phyloP scores from a whole-genome alignment of 169 alveolate species.

The Cryptosporidium sp. region DNA sequence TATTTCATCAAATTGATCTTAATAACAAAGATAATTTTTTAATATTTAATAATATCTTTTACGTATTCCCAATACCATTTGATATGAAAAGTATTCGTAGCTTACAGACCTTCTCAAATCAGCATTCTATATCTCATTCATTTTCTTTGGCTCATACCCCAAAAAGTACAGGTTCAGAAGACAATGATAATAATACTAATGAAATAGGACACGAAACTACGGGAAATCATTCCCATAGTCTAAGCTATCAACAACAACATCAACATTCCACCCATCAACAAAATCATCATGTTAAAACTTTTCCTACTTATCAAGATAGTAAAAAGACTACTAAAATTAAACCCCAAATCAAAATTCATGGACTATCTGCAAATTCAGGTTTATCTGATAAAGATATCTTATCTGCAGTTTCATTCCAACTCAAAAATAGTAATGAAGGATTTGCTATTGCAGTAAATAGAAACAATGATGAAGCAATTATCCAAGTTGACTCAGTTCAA shows the following conservation, averaged over 20 bases:
- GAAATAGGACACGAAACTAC: not conserved
- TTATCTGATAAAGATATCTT: slow-evolving; percentile 56
- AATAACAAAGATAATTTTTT: not conserved
- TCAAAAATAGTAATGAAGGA: slow-evolving; percentile 56
- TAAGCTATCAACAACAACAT: not conserved
- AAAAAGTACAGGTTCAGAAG: not conserved
- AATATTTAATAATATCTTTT: slow-evolving; percentile 40
- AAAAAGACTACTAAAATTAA: slow-evolving; percentile 7
- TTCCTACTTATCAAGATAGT: slow-evolving; percentile 61
- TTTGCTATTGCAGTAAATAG: slow-evolving; percentile 68
- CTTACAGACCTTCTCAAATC: not conserved
- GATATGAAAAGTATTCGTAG: slow-evolving; percentile 1
- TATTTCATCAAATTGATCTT: not conserved
- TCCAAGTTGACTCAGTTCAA: slow-evolving; percentile 63
- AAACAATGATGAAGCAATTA: slow-evolving; percentile 21
- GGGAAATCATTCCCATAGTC: not conserved
- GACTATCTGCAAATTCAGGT: not conserved
- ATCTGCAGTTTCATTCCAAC: slow-evolving; percentile 49
- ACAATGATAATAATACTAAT: not conserved
- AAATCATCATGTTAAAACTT: slow-evolving; percentile 10
- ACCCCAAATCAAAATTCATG: slow-evolving; percentile 57
- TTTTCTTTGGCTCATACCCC: not conserved
- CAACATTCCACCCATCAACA: not conserved
- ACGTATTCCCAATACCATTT: slow-evolving; percentile 22
- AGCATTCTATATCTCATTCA: not conserved